Conservation (phyloP, 495 filamentous ascomycete species). For the Penicillium ochrochloron region DNA sequence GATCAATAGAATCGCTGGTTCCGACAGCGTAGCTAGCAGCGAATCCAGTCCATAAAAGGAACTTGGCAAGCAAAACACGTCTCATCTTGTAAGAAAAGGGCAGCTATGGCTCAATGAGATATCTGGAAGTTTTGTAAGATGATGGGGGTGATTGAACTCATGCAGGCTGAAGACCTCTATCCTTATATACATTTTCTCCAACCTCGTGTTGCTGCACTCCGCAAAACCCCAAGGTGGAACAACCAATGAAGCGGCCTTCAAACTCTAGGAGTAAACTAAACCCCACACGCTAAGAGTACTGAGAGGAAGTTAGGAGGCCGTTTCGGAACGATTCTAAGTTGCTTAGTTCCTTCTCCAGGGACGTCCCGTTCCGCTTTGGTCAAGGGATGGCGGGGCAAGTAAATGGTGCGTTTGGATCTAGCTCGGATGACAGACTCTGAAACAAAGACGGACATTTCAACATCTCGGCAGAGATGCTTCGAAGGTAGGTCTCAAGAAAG, state of each 20-base stretch:
- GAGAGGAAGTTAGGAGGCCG: not conserved
- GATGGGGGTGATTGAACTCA: not conserved
- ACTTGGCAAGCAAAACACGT: slow-evolving; percentile 1
- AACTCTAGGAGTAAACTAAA: not conserved
- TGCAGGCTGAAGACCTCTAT: not conserved
- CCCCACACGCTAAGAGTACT: not conserved
- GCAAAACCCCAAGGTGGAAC: not conserved
- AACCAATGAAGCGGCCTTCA: not conserved
- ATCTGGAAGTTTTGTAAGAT: not conserved
- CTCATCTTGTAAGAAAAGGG: not conserved
- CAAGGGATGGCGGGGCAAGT: not conserved
- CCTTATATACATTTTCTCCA: not conserved
- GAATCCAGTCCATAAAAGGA: slow-evolving; percentile 11
- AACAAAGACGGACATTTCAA: not conserved
- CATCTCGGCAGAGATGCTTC: too few relatives aligned
- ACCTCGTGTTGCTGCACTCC: not conserved
- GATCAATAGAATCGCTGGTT: not conserved
- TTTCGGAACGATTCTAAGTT: not conserved
- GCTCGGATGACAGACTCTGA: not conserved
- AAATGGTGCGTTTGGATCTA: not conserved
- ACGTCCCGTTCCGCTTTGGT: slow-evolving; percentile 1
- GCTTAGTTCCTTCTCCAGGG: not conserved
- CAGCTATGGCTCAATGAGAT: not conserved
- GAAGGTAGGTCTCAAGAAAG: too few relatives aligned
- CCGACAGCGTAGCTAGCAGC: slow-evolving; percentile 6